Base-by-base conservation (phyloP, 208 protist species). In the Tetramitus jugosus region DNA sequence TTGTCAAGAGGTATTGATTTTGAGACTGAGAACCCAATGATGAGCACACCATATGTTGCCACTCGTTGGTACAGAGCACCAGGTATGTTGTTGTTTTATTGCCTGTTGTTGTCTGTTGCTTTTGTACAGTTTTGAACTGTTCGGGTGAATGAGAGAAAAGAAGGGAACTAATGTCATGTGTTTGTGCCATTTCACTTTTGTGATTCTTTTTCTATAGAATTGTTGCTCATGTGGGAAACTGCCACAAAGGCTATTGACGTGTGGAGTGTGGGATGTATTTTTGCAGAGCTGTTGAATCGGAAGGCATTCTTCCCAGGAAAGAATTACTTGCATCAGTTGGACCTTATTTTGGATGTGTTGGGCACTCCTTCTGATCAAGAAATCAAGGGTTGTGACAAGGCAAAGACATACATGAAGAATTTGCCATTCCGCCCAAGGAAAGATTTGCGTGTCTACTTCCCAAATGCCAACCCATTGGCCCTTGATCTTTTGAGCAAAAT, bases 61-160 rank as follows among this genome's bases (percentile, higher is more conserved):
- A 98, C 96, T 4, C 86, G 97, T 13, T 98, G 96, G 96, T 99
- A 99, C 85, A 84, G 98, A 13, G 92, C 98, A 7, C 98, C 98
- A 8, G 97, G 99, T 85, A n/a, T n/a, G n/a, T n/a, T n/a, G n/a
- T n/a, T n/a, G n/a, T n/a, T n/a, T n/a, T n/a, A n/a, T n/a, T n/a
- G n/a, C n/a, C n/a, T n/a, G n/a, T n/a, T n/a, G n/a, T n/a, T n/a
- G n/a, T n/a, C n/a, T n/a, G n/a, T n/a, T n/a, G n/a, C n/a, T n/a
- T n/a, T n/a, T n/a, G n/a, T n/a, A n/a, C n/a, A n/a, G n/a, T n/a
- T n/a, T n/a, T n/a, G n/a, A n/a, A n/a, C n/a, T n/a, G n/a, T n/a
- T n/a, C n/a, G n/a, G n/a, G n/a, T n/a, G n/a, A n/a, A n/a, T n/a
- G n/a, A n/a, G n/a, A n/a, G n/a, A n/a, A n/a, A n/a, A n/a, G n/a